These are phyloP conservation scores for Wickerhamomyces silvicola DNA, from an alignment of 805 yeast species.

Conservation along the genomic window DNA sequence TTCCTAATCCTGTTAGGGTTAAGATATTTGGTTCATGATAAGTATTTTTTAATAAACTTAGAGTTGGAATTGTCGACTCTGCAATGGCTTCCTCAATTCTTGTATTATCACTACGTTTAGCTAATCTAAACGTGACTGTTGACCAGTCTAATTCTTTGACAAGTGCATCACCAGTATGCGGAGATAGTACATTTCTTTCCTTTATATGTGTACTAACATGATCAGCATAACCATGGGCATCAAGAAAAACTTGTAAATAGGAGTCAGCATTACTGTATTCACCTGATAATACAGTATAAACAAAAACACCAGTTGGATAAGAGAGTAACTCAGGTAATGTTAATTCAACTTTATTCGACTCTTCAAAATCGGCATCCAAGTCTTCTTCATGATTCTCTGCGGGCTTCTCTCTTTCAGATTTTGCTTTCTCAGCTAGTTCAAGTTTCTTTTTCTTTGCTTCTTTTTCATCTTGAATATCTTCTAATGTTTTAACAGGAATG, in stretches of 20 bases:
- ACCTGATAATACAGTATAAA: conserved; percentile 58
- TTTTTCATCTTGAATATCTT: conserved; percentile 57
- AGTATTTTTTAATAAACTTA: conserved; percentile 57
- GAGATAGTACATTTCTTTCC: conserved; percentile 26
- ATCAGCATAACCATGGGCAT: conserved; percentile 63
- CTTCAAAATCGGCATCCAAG: conserved; percentile 30
- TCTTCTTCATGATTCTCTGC: conserved; percentile 27
- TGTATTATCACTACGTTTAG: conserved; percentile 46
- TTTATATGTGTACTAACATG: conserved; percentile 47
- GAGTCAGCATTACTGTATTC: conserved; percentile 47
- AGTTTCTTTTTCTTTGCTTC: conserved; percentile 31
- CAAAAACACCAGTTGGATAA: conserved; percentile 71
- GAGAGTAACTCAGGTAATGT: conserved; percentile 51
- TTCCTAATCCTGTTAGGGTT: conserved; percentile 46
- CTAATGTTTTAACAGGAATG: conserved; percentile 69
- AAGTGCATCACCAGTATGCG: conserved; percentile 65
- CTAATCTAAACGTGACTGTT: conserved; percentile 51
- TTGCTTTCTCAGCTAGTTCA: conserved; percentile 29
- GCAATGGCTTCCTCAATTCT: conserved; percentile 53
- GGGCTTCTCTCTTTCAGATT: conserved; percentile 20
- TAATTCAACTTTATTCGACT: conserved; percentile 40
- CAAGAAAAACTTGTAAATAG: conserved; percentile 71
- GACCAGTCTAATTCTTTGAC: conserved; percentile 78
- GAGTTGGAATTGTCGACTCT: conserved; percentile 59
- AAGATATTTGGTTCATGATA: conserved; percentile 55